Evolutionary conservation across 1,284 basidiomycete genomes (phyloP), one percentile per base, ranked within the genome.

Genomic region (Tranzscheliella williamsii): DNA sequence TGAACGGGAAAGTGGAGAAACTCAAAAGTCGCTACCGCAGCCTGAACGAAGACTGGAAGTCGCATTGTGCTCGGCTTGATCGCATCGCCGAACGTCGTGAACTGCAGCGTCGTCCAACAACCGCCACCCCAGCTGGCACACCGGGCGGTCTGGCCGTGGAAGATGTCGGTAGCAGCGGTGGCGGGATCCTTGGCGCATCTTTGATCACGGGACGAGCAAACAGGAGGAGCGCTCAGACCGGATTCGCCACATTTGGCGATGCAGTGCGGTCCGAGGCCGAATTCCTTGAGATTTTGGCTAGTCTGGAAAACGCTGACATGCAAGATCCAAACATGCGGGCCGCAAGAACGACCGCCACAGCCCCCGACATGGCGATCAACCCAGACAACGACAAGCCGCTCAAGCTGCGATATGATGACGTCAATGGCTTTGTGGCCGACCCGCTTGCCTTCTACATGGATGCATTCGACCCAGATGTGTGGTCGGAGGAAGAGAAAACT

Each of bases 201-300:
- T 31, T 65, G 6, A 38, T 48, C 6, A 47, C 62, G 8, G 54
- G 58, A 13, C 43, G 70, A 18, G 46, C 58, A 11, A 73, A 73
- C 39, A 62, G 70, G 17, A 45, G 70, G 20, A 56, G 49, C 33
- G 48, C 46, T 5, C 60, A 63, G 32, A 32, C 55, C 4, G 72
- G 69, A 5, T 60, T 65, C 21, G 54, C 66, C 12, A 71, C 67
- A 13, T 82, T 91, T 56, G 90, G 91, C 18, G 93, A 97, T 78
- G 87, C 90, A 6, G 92, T 94, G 11, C 86, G 91, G 2, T 92
- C 91, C 16, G 94, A 97, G 78, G 84, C 95, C 47, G 94, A 97
- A 81, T 93, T 96, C 85, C 89, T 96, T 72, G 91, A 93, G 79
- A 93, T 97, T 73, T 87, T 97, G 45, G 91, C 90, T 11, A 91